Conservation (phyloP, 2,329 filamentous ascomycete species). For the Diplodia corticola region DNA sequence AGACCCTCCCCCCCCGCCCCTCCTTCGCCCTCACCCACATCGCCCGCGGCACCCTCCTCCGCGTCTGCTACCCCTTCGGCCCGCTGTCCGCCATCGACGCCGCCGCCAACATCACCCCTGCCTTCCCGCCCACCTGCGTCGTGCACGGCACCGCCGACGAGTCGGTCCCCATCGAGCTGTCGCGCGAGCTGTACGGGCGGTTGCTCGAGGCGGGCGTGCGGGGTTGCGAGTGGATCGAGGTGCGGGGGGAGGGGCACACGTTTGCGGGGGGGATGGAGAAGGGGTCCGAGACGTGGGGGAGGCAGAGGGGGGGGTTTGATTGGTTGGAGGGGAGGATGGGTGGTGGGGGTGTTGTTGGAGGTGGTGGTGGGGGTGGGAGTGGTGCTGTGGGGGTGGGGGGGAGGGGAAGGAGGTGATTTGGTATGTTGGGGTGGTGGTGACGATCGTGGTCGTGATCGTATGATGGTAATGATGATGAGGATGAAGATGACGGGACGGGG, state of each 20-base stretch:
- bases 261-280: slow-evolving; percentile 47
- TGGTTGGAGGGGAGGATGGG: slow-evolving; percentile 37
- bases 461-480: too few relatives aligned
- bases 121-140: slow-evolving; percentile 44
- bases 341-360: neutral
- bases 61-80: slow-evolving; percentile 32
- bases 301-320: slow-evolving; percentile 45
- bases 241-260: slow-evolving; percentile 47
- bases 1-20: slow-evolving; percentile 34
- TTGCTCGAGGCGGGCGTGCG: slow-evolving; percentile 37
- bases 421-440: too few relatives aligned
- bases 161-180: slow-evolving; percentile 44
- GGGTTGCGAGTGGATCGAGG: slow-evolving; percentile 39
- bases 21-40: slow-evolving; percentile 48
- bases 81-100: slow-evolving; percentile 37
- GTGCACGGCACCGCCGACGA: slow-evolving; percentile 44
- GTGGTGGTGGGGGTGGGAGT: neutral
- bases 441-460: too few relatives aligned
- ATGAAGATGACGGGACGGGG: too few relatives aligned
- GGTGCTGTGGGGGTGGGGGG: slow-evolving; percentile 33
- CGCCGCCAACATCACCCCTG: slow-evolving; percentile 32
- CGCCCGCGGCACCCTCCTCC: slow-evolving; percentile 42
- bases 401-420: neutral
- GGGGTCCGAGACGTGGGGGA: slow-evolving; percentile 33
- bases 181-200: slow-evolving; percentile 32